Evolutionary conservation across 2,329 filamentous ascomycete genomes (phyloP), one percentile per base, ranked within the genome.

Genomic region (Clonostachys sp.): DNA sequence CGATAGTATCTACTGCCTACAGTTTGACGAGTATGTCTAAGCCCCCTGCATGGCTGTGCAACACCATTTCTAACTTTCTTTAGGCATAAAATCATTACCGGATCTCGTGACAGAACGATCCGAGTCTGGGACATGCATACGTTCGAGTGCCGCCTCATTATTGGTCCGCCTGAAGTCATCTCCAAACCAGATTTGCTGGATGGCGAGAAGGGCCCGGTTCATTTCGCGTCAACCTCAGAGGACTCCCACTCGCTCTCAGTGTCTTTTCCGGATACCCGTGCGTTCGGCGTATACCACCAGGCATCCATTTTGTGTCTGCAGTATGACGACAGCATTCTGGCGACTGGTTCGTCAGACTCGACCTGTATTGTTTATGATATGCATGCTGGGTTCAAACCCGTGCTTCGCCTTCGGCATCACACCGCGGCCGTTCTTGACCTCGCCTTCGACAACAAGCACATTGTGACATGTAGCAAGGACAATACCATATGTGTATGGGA

Each of bases 401-500:
- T 96, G 50, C 84, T 81, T 44, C 86, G 89, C 34, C 83, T 99
- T 13, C 71, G 73, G 34, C 83, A 86, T 52, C 94, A 99, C 70
- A 82, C 81, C 6, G 90, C 90, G 5, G 92, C 94, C 45, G 91
- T 99, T 38, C 79, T 99, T 13, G 94, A 99, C 62, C 84, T 99
- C 10, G 92, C 90, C 54, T 92, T 99, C 54, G 91, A 99, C 63
- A 82, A 90, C 53, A 85, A 86, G 57, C 87, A 95, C 67, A 96
- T 99, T 58, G 87, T 97, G 45, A 96, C 92, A 6, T 99, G 94
- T 74, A 96, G 90, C 63, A 99, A 99, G 68, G 94, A 99, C 67
- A 84, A 86, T 39, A 91, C 81, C 52, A 95, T 99, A 61, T 95
- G 91, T 61, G 84, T 99, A 20, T 97, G 92, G 92, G 89, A 96